Evolutionary conservation across 139 green algal genomes (phyloP).

Genomic region (Yamagishiella unicocca): DNA sequence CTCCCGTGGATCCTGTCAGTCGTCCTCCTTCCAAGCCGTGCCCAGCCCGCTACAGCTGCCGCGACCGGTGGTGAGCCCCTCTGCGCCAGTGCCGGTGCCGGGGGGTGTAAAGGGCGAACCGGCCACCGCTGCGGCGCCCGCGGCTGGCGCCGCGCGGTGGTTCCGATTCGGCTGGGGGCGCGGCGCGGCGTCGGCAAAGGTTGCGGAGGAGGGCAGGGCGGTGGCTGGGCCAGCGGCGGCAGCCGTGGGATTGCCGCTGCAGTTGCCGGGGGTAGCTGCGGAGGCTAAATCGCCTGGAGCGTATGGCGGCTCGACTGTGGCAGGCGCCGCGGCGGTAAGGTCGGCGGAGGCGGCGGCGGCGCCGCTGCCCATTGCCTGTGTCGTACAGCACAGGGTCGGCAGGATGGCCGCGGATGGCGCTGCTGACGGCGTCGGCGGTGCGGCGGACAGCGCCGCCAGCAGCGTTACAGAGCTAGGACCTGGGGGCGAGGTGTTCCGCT

Average conservation of each 20-base stretch:
- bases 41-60: neutral
- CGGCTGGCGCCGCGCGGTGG: neutral
- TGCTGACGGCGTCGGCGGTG: neutral
- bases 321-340: neutral
- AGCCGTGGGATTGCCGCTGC: neutral
- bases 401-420: neutral
- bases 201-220: neutral
- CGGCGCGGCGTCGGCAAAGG: neutral
- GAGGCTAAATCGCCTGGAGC: neutral
- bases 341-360: neutral
- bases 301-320: no score
- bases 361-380: neutral
- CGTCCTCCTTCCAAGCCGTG: neutral
- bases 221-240: neutral
- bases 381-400: neutral
- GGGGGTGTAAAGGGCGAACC: neutral
- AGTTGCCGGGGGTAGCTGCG: slow-evolving; percentile 13
- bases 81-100: neutral
- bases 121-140: neutral
- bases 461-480: neutral
- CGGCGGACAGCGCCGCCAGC: neutral
- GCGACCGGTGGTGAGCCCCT: neutral
- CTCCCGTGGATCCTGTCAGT: neutral
- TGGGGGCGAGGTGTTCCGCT: slow-evolving; percentile 12
- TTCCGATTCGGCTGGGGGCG: neutral